Base-by-base conservation (phyloP, 352 stramenopile genomes). In the Pelagophyceae sp. region DNA sequence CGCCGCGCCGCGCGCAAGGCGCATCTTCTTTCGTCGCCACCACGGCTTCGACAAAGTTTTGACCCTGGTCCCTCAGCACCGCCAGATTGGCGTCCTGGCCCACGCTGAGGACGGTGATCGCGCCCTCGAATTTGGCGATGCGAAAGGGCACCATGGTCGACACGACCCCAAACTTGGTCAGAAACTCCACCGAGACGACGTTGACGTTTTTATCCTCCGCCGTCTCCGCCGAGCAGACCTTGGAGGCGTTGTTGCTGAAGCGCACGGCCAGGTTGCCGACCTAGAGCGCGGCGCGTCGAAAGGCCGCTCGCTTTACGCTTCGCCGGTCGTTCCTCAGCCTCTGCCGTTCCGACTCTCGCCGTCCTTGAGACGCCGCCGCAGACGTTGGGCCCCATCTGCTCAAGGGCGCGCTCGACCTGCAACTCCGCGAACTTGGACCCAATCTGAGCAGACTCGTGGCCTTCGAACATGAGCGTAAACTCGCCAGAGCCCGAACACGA, bases 401-500 rank as follows among this genome's bases (percentile, higher is more conserved):
- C 54, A 1, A 80, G n/a, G 15, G 63, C 50, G 25, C 32, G 33
- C 50, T 76, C 50, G n/a, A 80, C 19, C 3, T 78, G 38, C 6
- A 19, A 32, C 27, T 32, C 20, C 20, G 20, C 29, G 29, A 74
- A 38, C 38, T 54, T 76, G 6, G 29, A 76, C n/a, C 32, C 29
- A 50, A 79, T 31, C 58, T 31, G 25, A 6, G 60, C 29, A 5
- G 50, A 72, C 35, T 31, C 67, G 67, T 31, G 27, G 15, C 67
- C 33, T 2, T 32, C 35, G 35, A 51, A 58, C 11, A 0, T 11
- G 5, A 25, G 33, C 35, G 33, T 58, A 2, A 37, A 19, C 27
- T 11, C 15, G 33, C 33, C 37, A 11, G 25, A 38, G 15, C 67
- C 67, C 15, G 31, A 23, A 77, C 91, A 96, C 37, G 86, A 82